Base-by-base conservation (phyloP, 2,329 filamentous ascomycete species). In the Monosporascus sp. region DNA sequence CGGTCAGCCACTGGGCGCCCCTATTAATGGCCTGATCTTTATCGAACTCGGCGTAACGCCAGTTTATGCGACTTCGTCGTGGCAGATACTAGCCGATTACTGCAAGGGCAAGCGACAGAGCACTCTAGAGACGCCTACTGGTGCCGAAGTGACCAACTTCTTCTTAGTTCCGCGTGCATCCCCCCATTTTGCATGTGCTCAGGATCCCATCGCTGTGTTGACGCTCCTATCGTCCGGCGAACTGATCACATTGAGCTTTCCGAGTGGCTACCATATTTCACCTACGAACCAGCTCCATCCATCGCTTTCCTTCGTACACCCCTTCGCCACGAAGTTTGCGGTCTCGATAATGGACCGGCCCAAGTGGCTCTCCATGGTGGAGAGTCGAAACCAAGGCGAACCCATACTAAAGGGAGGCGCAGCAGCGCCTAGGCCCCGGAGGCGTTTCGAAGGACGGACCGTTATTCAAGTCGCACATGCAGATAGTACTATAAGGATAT, bases 261-360 rank as follows among this genome's bases (percentile, higher is more conserved):
- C 94, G 0, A 94, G 87, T 47, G 94, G 94, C 27, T 89, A 92
- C 68, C 88, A 90, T 1, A 95, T 97, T 52, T 89, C 86, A 27
- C 91, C 94, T 1, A 96, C 92, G 4, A 96, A 97, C 63, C 90
- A 96, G 70, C 79, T 99, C 6, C 93, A 96, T 64, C 82, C 92
- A 0, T 96, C 89, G 2, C 73, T 97, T 46, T 88, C 88, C 1
- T 89, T 97, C 57, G 87, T 96, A 6, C 91, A 97, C 65, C 94
- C 94, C 0, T 97, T 96, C 66, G 83, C 94, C 53, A 88, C 83
- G 51, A 84, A 85, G 49, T 77, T 89, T 49, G 80, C 82, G 17
- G 77, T 95, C n/a, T 81, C 89, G 9, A 81, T 83, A 14, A 76
- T 97, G 11, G 86, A 90, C 47, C 83, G 94, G 27, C 84, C 84